Percentiles rank a stretch among this genome's conserved stretches.
These are phyloP conservation scores for Alternaria brassicicola DNA, from an alignment of 2,329 filamentous ascomycete species.

Conservation along the genomic window DNA sequence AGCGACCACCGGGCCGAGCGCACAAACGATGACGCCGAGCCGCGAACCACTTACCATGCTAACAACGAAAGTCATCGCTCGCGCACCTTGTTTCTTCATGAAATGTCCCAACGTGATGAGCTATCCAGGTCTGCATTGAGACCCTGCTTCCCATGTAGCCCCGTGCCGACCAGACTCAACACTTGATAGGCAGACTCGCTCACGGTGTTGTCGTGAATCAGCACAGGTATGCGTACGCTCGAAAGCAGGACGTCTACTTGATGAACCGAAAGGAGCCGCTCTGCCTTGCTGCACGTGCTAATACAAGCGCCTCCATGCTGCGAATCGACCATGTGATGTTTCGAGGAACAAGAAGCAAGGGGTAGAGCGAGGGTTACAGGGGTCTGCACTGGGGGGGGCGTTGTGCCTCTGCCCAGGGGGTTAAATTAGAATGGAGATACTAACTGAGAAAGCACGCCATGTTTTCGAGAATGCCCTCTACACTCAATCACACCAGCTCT, in stretches of 20 bases:
- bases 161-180: conserved; percentile 15
- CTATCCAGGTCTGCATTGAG: conserved; percentile 22
- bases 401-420: conserved; percentile 27
- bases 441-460: conserved; percentile 11
- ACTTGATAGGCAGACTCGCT: conserved; percentile 4
- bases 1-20: conserved; percentile 27
- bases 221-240: neutral
- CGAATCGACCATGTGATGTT: conserved; percentile 27
- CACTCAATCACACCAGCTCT: neutral
- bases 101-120: conserved; percentile 26
- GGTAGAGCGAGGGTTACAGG: conserved; percentile 12
- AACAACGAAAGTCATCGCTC: conserved; percentile 13
- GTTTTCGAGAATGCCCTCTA: conserved; percentile 10
- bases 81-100: conserved; percentile 22
- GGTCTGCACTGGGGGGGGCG: conserved; percentile 26
- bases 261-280: conserved; percentile 35
- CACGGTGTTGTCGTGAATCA: neutral
- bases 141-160: conserved; percentile 19
- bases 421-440: conserved; percentile 30
- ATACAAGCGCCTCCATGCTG: conserved; percentile 32
- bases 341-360: conserved; percentile 19
- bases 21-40: conserved; percentile 22
- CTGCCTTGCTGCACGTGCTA: conserved; percentile 37
- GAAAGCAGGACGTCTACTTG: conserved; percentile 1
- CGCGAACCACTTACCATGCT: conserved; percentile 23